Evolutionary conservation across 2,329 filamentous ascomycete genomes (phyloP).

Genomic region (Zymoseptoria pseudotritici): DNA sequence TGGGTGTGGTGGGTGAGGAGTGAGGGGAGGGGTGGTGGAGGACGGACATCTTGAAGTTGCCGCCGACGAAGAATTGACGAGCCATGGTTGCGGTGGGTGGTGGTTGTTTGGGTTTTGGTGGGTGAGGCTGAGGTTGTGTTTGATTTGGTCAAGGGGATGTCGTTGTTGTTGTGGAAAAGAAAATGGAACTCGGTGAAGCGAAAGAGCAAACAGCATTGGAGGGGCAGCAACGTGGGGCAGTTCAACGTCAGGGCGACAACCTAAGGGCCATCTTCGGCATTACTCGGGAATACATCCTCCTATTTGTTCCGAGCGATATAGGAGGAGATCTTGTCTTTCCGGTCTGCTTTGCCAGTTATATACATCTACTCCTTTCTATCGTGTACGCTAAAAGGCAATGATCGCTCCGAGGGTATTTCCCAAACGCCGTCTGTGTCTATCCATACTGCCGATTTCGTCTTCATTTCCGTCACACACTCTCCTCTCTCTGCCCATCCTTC

Average conservation of each 20-base stretch:
- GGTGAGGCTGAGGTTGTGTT: background rate
- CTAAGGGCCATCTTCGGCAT: no score
- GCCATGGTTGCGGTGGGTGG: slow-evolving; percentile 28
- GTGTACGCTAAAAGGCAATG: no score
- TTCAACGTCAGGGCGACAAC: background rate
- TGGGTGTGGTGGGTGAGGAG: slow-evolving; percentile 3
- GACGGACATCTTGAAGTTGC: slow-evolving; percentile 95
- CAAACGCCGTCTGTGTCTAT: background rate
- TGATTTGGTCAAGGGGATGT: background rate
- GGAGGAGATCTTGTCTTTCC: no score
- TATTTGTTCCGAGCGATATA: no score
- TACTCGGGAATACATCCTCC: no score
- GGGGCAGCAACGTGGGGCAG: background rate
- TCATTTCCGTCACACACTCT: background rate
- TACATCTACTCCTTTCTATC: no score
- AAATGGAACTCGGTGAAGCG: background rate
- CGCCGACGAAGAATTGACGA: slow-evolving; percentile 38
- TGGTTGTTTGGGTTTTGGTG: background rate
- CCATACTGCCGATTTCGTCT: background rate
- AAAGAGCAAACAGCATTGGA: background rate
- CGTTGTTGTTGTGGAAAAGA: background rate
- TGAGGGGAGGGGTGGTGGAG: slow-evolving; percentile 12
- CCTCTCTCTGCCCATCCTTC: background rate
- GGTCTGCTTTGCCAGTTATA: no score
- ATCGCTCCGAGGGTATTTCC: background rate